A percentile compares a stretch with the other conserved stretches of the same genome.
These are phyloP conservation scores for Trichoderma cornu-damae DNA, from an alignment of 2,329 filamentous ascomycete species.

Conservation along the genomic window DNA sequence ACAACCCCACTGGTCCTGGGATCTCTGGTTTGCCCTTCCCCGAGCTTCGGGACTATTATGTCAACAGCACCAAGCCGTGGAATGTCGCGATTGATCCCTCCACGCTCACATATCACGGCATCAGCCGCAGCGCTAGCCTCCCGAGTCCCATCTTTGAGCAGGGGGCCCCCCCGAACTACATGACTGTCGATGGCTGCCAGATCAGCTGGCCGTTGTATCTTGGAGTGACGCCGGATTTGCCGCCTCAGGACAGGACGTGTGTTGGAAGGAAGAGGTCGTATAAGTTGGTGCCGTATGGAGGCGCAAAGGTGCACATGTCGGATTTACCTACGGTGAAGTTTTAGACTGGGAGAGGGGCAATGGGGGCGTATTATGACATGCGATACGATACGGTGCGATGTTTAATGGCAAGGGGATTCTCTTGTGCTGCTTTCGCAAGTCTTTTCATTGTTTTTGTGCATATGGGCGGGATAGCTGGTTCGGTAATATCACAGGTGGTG, in stretches of 20 bases:
- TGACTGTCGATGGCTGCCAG: slow-evolving; percentile 36
- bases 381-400: not conserved
- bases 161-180: slow-evolving; percentile 31
- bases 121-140: slow-evolving; percentile 26
- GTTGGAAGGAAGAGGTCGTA: slow-evolving; percentile 30
- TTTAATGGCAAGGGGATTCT: not conserved
- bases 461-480: not conserved
- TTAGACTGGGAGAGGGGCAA: not conserved
- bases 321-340: slow-evolving; percentile 21
- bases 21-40: slow-evolving; percentile 23
- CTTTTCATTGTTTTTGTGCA: not conserved
- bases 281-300: slow-evolving; percentile 41
- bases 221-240: slow-evolving; percentile 30
- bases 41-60: slow-evolving; percentile 30
- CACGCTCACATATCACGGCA: slow-evolving; percentile 25
- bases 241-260: slow-evolving; percentile 21
- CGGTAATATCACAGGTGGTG: not conserved
- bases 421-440: not conserved
- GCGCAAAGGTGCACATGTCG: slow-evolving; percentile 42
- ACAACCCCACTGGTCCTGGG: slow-evolving; percentile 20
- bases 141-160: slow-evolving; percentile 26
- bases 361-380: not conserved
- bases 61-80: slow-evolving; percentile 31
- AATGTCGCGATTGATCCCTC: slow-evolving; percentile 29
- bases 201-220: slow-evolving; percentile 32